A percentile compares a stretch with the other conserved stretches of the same genome.
These are phyloP conservation scores for Rhizomucor pusillus DNA, from an alignment of 371 early-diverging fungal genomes.

Conservation along the genomic window DNA sequence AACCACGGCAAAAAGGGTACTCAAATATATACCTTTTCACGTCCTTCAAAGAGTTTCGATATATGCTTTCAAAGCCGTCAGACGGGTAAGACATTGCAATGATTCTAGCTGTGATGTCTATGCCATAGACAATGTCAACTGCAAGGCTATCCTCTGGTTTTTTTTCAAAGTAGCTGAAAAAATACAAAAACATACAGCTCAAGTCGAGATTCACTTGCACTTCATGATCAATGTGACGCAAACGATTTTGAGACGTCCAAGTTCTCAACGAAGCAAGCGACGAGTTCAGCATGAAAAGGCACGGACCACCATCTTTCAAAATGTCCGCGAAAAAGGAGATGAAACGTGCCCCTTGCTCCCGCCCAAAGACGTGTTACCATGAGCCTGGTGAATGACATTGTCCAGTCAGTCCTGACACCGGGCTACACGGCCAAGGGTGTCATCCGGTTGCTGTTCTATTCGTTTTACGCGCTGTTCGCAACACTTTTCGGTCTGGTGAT, in stretches of 20 bases:
- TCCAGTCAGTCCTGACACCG: slow-evolving; percentile 58
- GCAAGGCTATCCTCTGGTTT: not conserved
- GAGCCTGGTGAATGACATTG: slow-evolving; percentile 34
- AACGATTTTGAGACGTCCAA: slow-evolving; percentile 51
- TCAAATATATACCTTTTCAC: slow-evolving; percentile 56
- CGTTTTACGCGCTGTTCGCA: slow-evolving; percentile 56
- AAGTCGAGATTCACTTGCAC: slow-evolving; percentile 63
- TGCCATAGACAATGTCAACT: not conserved
- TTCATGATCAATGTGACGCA: slow-evolving; percentile 45
- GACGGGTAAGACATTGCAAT: slow-evolving; percentile 76
- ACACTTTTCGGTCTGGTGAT: slow-evolving; percentile 41
- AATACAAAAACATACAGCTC: slow-evolving; percentile 37
- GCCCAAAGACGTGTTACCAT: not conserved
- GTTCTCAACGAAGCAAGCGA: slow-evolving; percentile 39
- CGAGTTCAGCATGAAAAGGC: slow-evolving; percentile 6
- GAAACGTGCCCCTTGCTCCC: not conserved
- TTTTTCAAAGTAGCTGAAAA: not conserved
- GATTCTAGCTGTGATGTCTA: slow-evolving; percentile 62
- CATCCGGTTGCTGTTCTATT: slow-evolving; percentile 51
- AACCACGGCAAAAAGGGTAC: too few relatives aligned
- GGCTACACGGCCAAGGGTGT: slow-evolving; percentile 57
- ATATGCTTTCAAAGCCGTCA: slow-evolving; percentile 60
- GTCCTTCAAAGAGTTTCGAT: slow-evolving; percentile 57
- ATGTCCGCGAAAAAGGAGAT: not conserved
- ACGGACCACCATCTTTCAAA: not conserved